Evolutionary conservation across 345 rosid genomes (phyloP), one percentile per base, ranked within the genome.

Genomic region (Aquilaria yunnanensis): DNA sequence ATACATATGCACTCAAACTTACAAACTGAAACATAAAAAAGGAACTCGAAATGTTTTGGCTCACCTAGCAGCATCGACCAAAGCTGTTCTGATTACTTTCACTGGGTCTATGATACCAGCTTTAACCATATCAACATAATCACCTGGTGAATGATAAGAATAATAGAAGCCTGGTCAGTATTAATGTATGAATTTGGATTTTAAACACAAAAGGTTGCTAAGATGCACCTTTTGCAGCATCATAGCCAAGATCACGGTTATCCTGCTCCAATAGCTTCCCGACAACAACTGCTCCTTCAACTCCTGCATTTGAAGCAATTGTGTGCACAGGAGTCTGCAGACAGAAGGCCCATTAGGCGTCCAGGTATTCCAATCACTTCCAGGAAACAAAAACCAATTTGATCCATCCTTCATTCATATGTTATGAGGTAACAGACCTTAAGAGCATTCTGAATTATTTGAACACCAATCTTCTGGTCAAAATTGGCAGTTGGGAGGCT

Each of bases 61-160:
- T 52, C 69, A 81, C 91, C 89, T 83, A 14, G 86, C 81, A 4
- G 89, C 86, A 74, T 86, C 81, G 43, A 81, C 83, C 77, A 86
- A 68, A 14, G 89, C 89, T 32, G 89, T 85, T 67, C 85, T 80
- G 47, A 86, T 80, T 43, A 83, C 89, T 73, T 86, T 86, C 67
- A 86, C 51, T 4, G 92, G 89, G 60, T 83, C 89, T 10, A 83
- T 80, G 31, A 81, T 86, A 53, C 85, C 89, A 0, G 87, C 69
- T 55, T 80, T 76, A 33, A 83, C 75, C 87, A 83, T 83, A 67
- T 81, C 87, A 9, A 83, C 82, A 33, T 83, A 83, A 53, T 79
- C 85, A 74, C 83, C 89, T 86, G 80, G 64, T 14, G 32, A 47
- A 33, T 5, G 48, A 11, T 3, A 13, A 0, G 5, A 49, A 29